These are phyloP conservation scores for Uncinocarpus reesii DNA, from an alignment of 2,329 filamentous ascomycete species.

Conservation along the genomic window DNA sequence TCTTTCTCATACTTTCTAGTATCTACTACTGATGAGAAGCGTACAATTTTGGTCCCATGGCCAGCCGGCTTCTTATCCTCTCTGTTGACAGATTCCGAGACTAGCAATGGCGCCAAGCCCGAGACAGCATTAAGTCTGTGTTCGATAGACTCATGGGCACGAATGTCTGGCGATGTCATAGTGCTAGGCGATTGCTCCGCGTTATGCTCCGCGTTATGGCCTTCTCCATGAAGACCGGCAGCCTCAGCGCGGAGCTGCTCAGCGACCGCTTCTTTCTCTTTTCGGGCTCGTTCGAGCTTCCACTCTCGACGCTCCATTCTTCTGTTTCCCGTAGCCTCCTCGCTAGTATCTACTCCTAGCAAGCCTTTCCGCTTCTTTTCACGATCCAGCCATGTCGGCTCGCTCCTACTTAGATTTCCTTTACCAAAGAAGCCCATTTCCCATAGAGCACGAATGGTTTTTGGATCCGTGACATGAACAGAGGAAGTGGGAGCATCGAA, in stretches of 20 bases:
- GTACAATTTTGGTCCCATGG: constrained; percentile 49
- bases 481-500: constrained; percentile 77
- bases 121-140: neutral
- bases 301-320: constrained; percentile 70
- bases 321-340: constrained; percentile 66
- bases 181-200: neutral
- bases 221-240: constrained; percentile 17
- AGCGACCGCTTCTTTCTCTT: constrained; percentile 74
- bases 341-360: constrained; percentile 59
- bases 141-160: neutral
- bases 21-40: constrained; percentile 56
- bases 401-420: constrained; percentile 82
- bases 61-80: constrained; percentile 14
- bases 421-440: constrained; percentile 97
- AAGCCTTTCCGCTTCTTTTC: constrained; percentile 64
- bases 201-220: no score
- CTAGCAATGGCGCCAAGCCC: neutral
- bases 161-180: neutral
- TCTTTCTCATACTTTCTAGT: constrained; percentile 45
- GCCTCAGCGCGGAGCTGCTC: constrained; percentile 52
- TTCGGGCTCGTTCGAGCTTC: constrained; percentile 85
- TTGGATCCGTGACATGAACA: constrained; percentile 68
- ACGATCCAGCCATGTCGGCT: constrained; percentile 81
- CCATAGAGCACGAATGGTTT: constrained; percentile 73
- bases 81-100: neutral